A percentile compares a stretch with the other conserved stretches of the same genome.
These are phyloP conservation scores for Chloranthus sessilifolius DNA, from an alignment of 164 flowering plant species.

Conservation along the genomic window DNA sequence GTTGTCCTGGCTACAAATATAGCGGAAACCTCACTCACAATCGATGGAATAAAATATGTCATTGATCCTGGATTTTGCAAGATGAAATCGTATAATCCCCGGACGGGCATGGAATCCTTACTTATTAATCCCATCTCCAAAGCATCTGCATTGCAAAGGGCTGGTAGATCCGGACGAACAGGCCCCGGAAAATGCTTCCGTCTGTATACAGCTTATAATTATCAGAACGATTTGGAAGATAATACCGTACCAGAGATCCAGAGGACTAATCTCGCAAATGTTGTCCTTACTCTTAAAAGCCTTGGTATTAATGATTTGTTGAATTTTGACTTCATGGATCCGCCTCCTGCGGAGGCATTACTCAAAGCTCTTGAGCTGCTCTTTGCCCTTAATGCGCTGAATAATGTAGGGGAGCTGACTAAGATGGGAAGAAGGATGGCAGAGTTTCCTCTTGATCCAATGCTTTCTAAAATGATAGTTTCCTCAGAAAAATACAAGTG, in stretches of 20 bases:
- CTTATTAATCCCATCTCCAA: slow-evolving; percentile 79
- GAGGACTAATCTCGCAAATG: slow-evolving; percentile 92
- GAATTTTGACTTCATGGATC: slow-evolving; percentile 94
- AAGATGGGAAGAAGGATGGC: slow-evolving; percentile 93
- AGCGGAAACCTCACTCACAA: slow-evolving; percentile 90
- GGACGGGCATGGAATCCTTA: slow-evolving; percentile 94
- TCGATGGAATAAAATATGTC: slow-evolving; percentile 90
- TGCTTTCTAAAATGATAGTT: slow-evolving; percentile 95
- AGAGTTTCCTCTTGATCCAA: slow-evolving; percentile 95
- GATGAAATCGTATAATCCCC: slow-evolving; percentile 88
- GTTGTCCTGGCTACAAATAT: slow-evolving; percentile 92
- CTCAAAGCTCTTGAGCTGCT: slow-evolving; percentile 79
- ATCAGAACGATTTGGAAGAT: slow-evolving; percentile 74
- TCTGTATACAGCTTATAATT: slow-evolving; percentile 72
- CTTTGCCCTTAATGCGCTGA: slow-evolving; percentile 80
- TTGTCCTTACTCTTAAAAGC: slow-evolving; percentile 82
- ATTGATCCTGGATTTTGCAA: slow-evolving; percentile 92
- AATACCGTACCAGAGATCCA: slow-evolving; percentile 92
- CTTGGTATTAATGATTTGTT: slow-evolving; percentile 85
- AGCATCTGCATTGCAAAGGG: slow-evolving; percentile 92
- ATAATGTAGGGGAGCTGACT: slow-evolving; percentile 83
- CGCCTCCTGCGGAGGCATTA: slow-evolving; percentile 90
- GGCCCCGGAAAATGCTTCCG: slow-evolving; percentile 95
- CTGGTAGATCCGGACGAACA: slow-evolving; percentile 94
- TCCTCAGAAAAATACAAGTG: slow-evolving; percentile 86